phyloP scores from a whole-genome alignment of 257 asterid genomes.

The Primulina tabacum region DNA sequence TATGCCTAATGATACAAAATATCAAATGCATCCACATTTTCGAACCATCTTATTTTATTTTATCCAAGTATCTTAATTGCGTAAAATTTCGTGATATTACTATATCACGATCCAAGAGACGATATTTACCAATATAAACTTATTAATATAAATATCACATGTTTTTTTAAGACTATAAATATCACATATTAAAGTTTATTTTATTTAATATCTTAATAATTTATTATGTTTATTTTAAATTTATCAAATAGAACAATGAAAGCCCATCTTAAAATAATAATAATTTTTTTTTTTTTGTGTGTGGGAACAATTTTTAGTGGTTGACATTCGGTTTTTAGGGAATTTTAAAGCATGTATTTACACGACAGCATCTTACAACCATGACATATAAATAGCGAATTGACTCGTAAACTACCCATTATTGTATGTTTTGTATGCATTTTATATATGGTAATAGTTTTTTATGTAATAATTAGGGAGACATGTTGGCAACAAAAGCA shows the following conservation, averaged over 20 bases:
- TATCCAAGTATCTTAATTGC: no score
- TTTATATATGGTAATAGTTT: no score
- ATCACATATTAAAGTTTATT: background rate
- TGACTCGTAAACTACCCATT: background rate
- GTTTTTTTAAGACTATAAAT: background rate
- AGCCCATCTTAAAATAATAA: background rate
- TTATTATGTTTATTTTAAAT: no score
- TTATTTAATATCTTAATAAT: no score
- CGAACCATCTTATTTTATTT: no score
- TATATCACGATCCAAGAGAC: no score
- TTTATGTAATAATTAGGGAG: background rate
- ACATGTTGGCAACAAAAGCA: background rate
- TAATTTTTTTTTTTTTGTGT: background rate
- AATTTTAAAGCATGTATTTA: background rate
- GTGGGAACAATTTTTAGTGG: constrained; percentile 15
- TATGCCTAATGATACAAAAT: no score
- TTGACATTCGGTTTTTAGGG: constrained; percentile 16
- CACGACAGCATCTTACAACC: background rate
- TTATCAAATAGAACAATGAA: no score
- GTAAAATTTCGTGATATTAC: no score
- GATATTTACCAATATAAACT: no score
- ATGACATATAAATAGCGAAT: background rate
- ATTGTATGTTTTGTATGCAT: background rate
- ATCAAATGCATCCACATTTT: no score
- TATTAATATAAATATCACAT: background rate